Evolutionary conservation across 177 flowering plant genomes (phyloP).

Genomic region (Telopea speciosissima): DNA sequence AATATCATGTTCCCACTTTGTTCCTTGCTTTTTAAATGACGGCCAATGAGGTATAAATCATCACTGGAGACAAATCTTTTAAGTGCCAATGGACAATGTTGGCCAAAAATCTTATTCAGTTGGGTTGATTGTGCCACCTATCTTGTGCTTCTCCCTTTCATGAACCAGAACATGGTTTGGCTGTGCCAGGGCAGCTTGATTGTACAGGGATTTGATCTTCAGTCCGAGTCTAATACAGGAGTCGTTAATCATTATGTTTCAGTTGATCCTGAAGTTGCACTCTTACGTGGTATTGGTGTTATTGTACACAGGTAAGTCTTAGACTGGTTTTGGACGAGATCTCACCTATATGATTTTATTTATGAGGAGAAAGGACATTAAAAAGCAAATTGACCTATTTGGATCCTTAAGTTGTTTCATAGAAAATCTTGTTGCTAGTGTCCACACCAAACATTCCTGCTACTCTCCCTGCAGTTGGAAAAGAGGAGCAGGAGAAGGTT

Average conservation of each 20-base stretch:
- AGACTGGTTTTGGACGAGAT: not conserved
- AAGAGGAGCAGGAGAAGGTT: not conserved
- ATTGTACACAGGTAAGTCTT: not conserved
- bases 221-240: not conserved
- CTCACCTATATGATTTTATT: not conserved
- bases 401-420: not conserved
- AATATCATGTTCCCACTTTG: not conserved
- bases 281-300: not conserved
- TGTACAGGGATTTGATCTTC: not conserved
- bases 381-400: not conserved
- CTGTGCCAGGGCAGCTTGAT: not conserved
- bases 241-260: not conserved
- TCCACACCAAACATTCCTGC: not conserved
- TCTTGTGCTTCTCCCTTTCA: not conserved
- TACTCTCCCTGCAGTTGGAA: too few species aligned
- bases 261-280: not conserved
- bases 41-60: not conserved
- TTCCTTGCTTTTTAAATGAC: not conserved
- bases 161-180: not conserved
- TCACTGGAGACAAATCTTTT: not conserved
- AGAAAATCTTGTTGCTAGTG: not conserved
- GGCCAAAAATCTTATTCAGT: not conserved
- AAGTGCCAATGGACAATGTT: not conserved
- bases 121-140: not conserved
- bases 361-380: not conserved